Evolutionary conservation across 2,329 filamentous ascomycete species (phyloP).

Genomic region (Aurifilum marmelostoma): DNA sequence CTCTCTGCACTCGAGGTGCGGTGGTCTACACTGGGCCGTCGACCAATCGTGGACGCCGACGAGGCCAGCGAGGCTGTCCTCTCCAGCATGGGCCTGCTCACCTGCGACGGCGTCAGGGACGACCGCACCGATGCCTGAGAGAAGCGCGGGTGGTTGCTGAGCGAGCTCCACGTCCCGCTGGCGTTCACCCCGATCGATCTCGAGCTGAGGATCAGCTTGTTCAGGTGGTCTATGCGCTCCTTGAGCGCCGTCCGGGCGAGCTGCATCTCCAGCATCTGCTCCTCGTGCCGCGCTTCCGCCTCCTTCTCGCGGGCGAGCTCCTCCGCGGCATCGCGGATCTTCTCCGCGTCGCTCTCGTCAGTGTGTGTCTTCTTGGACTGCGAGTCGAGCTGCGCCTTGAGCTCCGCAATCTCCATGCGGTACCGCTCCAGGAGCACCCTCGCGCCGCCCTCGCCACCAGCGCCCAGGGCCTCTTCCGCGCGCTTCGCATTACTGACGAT

Average conservation of each 20-base stretch:
- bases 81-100: constrained; percentile 57
- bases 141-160: constrained; percentile 66
- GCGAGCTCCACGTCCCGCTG: constrained; percentile 70
- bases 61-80: constrained; percentile 71
- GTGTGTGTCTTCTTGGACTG: constrained; percentile 72
- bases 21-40: constrained; percentile 50
- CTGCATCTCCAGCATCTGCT: constrained; percentile 99
- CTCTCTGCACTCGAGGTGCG: constrained; percentile 46
- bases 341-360: constrained; percentile 66
- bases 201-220: constrained; percentile 90
- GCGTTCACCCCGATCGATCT: constrained; percentile 94
- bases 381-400: constrained; percentile 79
- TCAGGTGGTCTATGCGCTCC: constrained; percentile 95
- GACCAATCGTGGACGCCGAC: constrained; percentile 60
- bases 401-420: constrained; percentile 85
- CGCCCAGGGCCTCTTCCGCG: constrained; percentile 83
- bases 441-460: constrained; percentile 81
- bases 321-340: constrained; percentile 66
- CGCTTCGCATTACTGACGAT: constrained; percentile 97
- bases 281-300: constrained; percentile 84
- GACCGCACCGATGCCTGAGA: constrained; percentile 62
- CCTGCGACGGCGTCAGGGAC: constrained; percentile 67
- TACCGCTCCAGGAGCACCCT: constrained; percentile 90
- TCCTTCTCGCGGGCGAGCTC: constrained; percentile 77
- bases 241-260: constrained; percentile 93